A percentile compares a stretch with the other conserved stretches of the same genome.
These are phyloP conservation scores for Sphaerobolus stellatus DNA, from an alignment of 1,284 basidiomycete species.

Conservation along the genomic window DNA sequence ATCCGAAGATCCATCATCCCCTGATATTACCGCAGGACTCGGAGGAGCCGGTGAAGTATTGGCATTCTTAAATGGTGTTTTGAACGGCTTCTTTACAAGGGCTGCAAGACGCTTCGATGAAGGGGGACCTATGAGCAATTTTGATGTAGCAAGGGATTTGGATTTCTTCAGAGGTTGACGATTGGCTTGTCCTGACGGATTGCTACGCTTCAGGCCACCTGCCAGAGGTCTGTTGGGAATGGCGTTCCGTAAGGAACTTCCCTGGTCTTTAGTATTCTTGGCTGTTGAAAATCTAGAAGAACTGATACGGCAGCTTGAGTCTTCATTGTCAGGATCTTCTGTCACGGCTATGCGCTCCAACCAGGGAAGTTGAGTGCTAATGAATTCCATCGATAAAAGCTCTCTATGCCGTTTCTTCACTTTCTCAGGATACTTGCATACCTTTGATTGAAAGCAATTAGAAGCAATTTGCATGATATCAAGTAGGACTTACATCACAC, in stretches of 20 bases:
- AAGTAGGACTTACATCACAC: conserved; percentile 70
- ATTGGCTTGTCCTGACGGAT: background rate
- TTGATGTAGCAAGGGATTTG: background rate
- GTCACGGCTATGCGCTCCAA: conserved; percentile 22
- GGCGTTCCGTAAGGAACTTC: no score
- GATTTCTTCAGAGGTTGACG: background rate
- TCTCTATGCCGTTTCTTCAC: conserved; percentile 46
- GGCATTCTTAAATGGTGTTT: conserved; percentile 45
- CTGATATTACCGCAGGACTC: no score
- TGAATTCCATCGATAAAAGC: conserved; percentile 50
- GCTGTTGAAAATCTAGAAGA: background rate
- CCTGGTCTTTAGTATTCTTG: no score
- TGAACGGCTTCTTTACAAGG: conserved; percentile 51
- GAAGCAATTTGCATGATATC: background rate
- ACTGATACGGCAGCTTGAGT: conserved; percentile 1
- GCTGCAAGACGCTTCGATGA: conserved; percentile 1
- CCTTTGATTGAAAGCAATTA: conserved; percentile 43
- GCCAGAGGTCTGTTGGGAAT: background rate
- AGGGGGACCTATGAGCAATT: background rate
- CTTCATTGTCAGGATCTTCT: conserved; percentile 30
- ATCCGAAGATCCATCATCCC: no score
- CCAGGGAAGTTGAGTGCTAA: conserved; percentile 31
- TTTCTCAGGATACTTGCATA: conserved; percentile 75
- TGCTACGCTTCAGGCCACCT: background rate
- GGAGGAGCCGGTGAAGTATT: background rate